Evolutionary conservation across 441 rosid species (phyloP).

Genomic region (Euphorbia schlechtendalii): DNA sequence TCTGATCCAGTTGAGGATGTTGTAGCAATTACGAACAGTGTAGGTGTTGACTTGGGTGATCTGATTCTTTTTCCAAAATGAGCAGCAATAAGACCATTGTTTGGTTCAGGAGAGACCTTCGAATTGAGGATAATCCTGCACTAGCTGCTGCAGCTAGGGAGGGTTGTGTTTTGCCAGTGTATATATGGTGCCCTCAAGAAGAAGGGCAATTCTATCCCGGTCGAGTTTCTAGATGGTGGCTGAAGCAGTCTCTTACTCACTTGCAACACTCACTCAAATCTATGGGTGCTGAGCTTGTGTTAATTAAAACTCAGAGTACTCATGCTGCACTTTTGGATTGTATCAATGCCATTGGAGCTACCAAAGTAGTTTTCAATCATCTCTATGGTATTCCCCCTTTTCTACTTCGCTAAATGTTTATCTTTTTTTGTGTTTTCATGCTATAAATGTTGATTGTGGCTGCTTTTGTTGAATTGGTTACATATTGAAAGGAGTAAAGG

Average conservation of each 20-base stretch:
- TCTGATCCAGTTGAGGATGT: not conserved
- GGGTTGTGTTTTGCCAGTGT: slow-evolving; percentile 65
- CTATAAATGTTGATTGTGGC: too few species aligned
- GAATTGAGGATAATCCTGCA: slow-evolving; percentile 93
- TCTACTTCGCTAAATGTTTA: not conserved
- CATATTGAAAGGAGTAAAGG: too few species aligned
- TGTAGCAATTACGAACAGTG: slow-evolving; percentile 5
- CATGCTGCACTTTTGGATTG: slow-evolving; percentile 64
- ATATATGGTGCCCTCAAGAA: slow-evolving; percentile 86
- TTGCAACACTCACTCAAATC: slow-evolving; percentile 60
- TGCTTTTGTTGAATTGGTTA: too few species aligned
- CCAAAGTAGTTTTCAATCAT: slow-evolving; percentile 81
- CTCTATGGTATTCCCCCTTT: slow-evolving; percentile 55
- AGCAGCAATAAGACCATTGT: slow-evolving; percentile 58
- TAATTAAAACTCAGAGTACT: slow-evolving; percentile 60
- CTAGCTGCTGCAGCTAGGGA: slow-evolving; percentile 76
- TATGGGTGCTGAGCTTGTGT: slow-evolving; percentile 65
- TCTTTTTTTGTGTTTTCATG: not conserved
- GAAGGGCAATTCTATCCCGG: slow-evolving; percentile 85
- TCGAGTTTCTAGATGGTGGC: slow-evolving; percentile 96
- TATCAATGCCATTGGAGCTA: slow-evolving; percentile 48
- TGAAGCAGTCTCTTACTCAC: slow-evolving; percentile 73
- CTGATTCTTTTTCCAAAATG: slow-evolving; percentile 22
- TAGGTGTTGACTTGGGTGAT: not conserved
- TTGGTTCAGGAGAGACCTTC: slow-evolving; percentile 91